These are phyloP conservation scores for Furcasterigmium sp. DNA, from an alignment of 2,329 filamentous ascomycete genomes.

Conservation along the genomic window DNA sequence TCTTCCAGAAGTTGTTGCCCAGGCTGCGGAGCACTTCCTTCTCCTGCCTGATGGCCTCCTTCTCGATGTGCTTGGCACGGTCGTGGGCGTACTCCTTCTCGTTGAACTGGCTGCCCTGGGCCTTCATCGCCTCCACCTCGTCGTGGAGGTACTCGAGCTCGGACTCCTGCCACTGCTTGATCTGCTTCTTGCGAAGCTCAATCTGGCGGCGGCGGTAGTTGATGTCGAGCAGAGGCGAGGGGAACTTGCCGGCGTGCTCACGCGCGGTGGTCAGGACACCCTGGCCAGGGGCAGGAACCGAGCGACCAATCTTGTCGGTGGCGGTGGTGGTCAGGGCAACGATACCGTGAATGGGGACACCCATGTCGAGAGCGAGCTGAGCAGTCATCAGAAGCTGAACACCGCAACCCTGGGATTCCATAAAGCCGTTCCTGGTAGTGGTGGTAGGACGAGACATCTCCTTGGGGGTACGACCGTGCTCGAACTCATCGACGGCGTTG, in stretches of 20 bases:
- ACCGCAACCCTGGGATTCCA: conserved; percentile 98
- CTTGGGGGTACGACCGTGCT: conserved; percentile 86
- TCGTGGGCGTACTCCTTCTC: conserved; percentile 83
- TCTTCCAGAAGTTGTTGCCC: conserved; percentile 99
- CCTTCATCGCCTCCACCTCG: conserved; percentile 86
- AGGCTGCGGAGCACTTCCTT: conserved; percentile 89
- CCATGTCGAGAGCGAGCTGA: conserved; percentile 94
- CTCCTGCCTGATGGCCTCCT: conserved; percentile 79
- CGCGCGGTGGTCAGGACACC: conserved; percentile 95
- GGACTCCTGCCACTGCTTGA: conserved; percentile 94
- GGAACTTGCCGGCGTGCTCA: conserved; percentile 86
- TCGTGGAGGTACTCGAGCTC: conserved; percentile 91
- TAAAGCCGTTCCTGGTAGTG: conserved; percentile 95
- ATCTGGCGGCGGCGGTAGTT: conserved; percentile 96
- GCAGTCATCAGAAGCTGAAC: conserved; percentile 98
- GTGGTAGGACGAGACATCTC: conserved; percentile 99
- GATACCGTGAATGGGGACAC: conserved; percentile 94
- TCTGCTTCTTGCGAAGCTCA: conserved; percentile 86
- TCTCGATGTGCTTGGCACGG: conserved; percentile 80
- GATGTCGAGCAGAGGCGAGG: conserved; percentile 92
- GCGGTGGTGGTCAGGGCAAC: conserved; percentile 91
- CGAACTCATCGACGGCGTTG: conserved; percentile 95
- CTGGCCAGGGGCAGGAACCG: conserved; percentile 91
- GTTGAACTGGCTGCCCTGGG: conserved; percentile 67
- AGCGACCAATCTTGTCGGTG: conserved; percentile 98